Evolutionary conservation across 2,329 filamentous ascomycete species (phyloP), one percentile per base, ranked within the genome.

Genomic region (Gnomoniopsis sp.): DNA sequence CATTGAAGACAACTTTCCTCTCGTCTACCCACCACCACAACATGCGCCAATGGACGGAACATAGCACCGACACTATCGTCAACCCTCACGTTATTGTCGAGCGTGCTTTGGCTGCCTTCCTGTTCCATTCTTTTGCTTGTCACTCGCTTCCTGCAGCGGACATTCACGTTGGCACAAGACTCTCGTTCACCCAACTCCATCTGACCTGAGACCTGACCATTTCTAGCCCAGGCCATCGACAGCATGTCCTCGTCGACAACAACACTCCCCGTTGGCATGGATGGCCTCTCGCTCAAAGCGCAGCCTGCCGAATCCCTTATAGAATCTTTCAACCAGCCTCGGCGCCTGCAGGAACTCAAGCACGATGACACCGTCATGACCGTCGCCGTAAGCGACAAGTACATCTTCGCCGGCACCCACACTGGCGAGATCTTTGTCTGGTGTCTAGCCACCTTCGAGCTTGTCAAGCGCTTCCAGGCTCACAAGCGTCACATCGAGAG

Each of bases 361-460:
- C 89, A 93, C 70, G 83, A 87, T 68, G 90, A 86, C 72, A 91
- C 89, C 2, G 89, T 96, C 50, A 85, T 99, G 53, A 86, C 91
- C 10, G 82, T 99, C 57, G 90, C 88, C 3, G 85, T 96, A 23
- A 92, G 91, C 58, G 82, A 90, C 53, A 82, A 89, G 50, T 88
- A 87, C 69, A 89, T 99, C 55, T 99, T 91, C 72, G 93, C 93
- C 19, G 95, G 95, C 44, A 93, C 95, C 1, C 92, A 97, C 71
- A 90, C 91, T 63, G 95, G 95, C 62, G 91, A 97, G 75, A 96
- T 99, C 62, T 81, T 96, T 49, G 88, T 93, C 48, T 99, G 92
- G 89, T 92, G 89, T 3, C 82, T 99, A 48, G 87, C 88, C 65
- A 96, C 91, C 8, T 99, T 93, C 71, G 88, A 96, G 72, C 86